Percentiles rank a stretch among this genome's conserved stretches.
phyloP scores from a whole-genome alignment of 305 asterid genomes.

The Striga hermonthica region DNA sequence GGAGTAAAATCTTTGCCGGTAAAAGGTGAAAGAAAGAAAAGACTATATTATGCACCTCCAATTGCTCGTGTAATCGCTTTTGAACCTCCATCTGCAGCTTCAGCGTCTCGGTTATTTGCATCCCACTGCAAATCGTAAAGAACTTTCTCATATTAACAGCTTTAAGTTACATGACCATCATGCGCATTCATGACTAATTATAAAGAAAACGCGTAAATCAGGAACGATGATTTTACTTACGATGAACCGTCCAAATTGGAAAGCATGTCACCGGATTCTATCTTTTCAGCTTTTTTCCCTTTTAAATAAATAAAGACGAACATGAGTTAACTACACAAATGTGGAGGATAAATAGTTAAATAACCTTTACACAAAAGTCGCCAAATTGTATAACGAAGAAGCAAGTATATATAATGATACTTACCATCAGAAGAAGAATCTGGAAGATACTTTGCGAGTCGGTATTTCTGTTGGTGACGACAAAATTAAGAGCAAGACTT shows the following conservation, averaged over 20 bases:
- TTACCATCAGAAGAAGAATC: conserved; percentile 89
- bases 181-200: not conserved
- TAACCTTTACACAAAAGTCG: too few species aligned
- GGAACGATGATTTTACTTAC: conserved; percentile 54
- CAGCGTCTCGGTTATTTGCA: conserved; percentile 48
- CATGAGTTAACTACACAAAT: conserved; percentile 4
- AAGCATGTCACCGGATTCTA: conserved; percentile 66
- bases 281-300: conserved; percentile 73
- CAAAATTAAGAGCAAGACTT: conserved; percentile 25
- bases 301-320: conserved; percentile 28
- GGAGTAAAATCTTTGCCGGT: too few species aligned
- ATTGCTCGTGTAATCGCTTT: conserved; percentile 48
- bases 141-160: too few species aligned
- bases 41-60: conserved; percentile 38
- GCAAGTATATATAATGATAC: conserved; percentile 19
- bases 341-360: conserved; percentile 23
- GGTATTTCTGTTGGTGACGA: conserved; percentile 61
- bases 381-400: too few species aligned
- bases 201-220: not conserved
- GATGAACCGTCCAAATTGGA: conserved; percentile 76
- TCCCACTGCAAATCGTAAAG: conserved; percentile 34
- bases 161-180: not conserved
- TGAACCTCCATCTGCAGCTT: conserved; percentile 56
- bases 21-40: not conserved
- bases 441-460: conserved; percentile 95